A percentile compares a stretch with the other conserved stretches of the same genome.
Evolutionary conservation across 192 early-diverging fungal genomes (phyloP).

Genomic region (Linnemannia exigua): DNA sequence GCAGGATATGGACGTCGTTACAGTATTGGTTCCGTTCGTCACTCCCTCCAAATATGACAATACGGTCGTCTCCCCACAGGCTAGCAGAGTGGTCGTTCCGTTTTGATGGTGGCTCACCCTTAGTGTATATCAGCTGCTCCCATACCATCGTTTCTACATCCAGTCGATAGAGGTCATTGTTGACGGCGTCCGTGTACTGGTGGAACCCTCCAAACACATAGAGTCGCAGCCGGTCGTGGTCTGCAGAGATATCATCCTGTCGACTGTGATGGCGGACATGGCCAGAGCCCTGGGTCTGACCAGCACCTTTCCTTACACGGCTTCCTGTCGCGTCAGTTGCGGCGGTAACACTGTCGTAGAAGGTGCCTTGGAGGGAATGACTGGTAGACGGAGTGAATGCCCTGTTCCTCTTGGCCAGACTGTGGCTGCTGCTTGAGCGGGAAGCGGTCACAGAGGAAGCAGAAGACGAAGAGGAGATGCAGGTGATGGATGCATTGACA

Average conservation of each 20-base stretch:
- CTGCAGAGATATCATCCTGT: slow-evolving; percentile 21
- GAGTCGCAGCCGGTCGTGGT: slow-evolving; percentile 42
- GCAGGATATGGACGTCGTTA: slow-evolving; percentile 72
- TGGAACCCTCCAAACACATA: slow-evolving; percentile 76
- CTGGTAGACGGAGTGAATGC: background rate
- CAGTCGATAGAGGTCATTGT: slow-evolving; percentile 72
- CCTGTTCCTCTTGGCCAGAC: background rate
- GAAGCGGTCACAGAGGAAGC: slow-evolving; percentile 25
- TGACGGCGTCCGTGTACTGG: slow-evolving; percentile 76
- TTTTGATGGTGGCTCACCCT: slow-evolving; percentile 66
- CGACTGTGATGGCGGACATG: slow-evolving; percentile 30
- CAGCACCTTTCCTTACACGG: slow-evolving; percentile 16
- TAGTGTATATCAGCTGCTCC: slow-evolving; percentile 67
- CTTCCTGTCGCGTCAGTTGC: slow-evolving; percentile 10
- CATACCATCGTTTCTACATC: slow-evolving; percentile 62
- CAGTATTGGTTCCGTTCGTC: slow-evolving; percentile 67
- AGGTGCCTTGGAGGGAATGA: background rate
- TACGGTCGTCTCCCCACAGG: slow-evolving; percentile 67
- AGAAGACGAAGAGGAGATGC: slow-evolving; percentile 15
- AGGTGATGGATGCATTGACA: slow-evolving; percentile 54
- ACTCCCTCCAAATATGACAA: slow-evolving; percentile 77
- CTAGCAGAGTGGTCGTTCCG: slow-evolving; percentile 74
- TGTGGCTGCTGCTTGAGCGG: slow-evolving; percentile 19
- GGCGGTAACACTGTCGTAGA: slow-evolving; percentile 4
- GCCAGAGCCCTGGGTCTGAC: slow-evolving; percentile 11